phyloP scores from a whole-genome alignment of 305 asterid genomes.

The Fraxinus baroniana region DNA sequence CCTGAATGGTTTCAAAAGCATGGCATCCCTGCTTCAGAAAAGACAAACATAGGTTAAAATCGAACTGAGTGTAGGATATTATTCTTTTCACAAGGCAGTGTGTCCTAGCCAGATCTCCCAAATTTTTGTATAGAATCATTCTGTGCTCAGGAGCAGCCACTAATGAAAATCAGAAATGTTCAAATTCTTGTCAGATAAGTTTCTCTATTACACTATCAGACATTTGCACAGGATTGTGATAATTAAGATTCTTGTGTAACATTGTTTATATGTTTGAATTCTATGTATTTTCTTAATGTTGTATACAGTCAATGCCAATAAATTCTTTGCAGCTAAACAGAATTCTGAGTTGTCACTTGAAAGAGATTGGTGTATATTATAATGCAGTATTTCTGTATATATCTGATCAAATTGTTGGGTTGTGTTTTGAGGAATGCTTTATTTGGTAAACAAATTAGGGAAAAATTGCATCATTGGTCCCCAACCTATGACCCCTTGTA shows the following conservation, averaged over 20 bases:
- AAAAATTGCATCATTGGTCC: neutral
- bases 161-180: slow-evolving; percentile 26
- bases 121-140: slow-evolving; percentile 46
- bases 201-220: slow-evolving; percentile 18
- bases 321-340: slow-evolving; percentile 24
- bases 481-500: neutral
- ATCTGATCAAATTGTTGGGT: slow-evolving; percentile 12
- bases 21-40: slow-evolving; percentile 70
- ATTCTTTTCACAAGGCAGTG: slow-evolving; percentile 41
- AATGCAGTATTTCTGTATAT: slow-evolving; percentile 28
- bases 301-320: slow-evolving; percentile 32
- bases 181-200: slow-evolving; percentile 20
- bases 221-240: slow-evolving; percentile 38
- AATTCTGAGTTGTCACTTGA: slow-evolving; percentile 10
- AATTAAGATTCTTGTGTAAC: slow-evolving; percentile 37
- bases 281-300: slow-evolving; percentile 27
- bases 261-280: slow-evolving; percentile 38
- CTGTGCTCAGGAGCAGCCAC: slow-evolving; percentile 33
- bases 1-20: slow-evolving; percentile 90
- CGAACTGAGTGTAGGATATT: slow-evolving; percentile 24
- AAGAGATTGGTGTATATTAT: neutral
- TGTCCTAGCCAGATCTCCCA: slow-evolving; percentile 31
- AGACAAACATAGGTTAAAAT: slow-evolving; percentile 32
- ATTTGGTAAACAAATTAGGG: neutral
- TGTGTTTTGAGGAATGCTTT: slow-evolving; percentile 8